Evolutionary conservation across 2,329 filamentous ascomycete genomes (phyloP), one percentile per base, ranked within the genome.

Genomic region (Colletotrichum aenigma): DNA sequence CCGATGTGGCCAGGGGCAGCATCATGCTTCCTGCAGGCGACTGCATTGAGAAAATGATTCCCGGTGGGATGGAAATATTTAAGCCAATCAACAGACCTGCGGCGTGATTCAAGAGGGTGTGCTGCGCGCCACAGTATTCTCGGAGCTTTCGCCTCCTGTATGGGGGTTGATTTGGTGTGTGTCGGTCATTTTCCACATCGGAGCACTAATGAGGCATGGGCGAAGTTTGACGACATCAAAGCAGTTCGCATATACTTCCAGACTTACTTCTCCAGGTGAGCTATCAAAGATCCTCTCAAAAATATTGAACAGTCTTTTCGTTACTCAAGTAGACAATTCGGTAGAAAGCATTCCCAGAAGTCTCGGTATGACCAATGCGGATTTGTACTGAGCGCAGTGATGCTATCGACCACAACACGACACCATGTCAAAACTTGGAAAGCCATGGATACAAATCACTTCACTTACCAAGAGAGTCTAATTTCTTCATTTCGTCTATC

Each of bases 41-140:
- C 64, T 61, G 26, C 52, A 15, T 68, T 34, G n/a, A 61, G 64
- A 21, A 61, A 12, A 48, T 18, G 34, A 61, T 61, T 48, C 48
- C 55, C 70, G 70, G 34, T 24, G 34, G 52, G 34, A 67, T 26
- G 21, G 55, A 26, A 10, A n/a, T 24, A 18, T 8, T 16, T 26
- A 9, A 16, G 8, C 24, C 28, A 26, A 52, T 28, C 60, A 28
- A 4, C 48, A 26, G 8, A 6, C 43, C 13, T 67, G 52, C 64
- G 36, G 70, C 52, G n/a, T 26, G 26, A 48, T 5, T 16, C 4
- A 12, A 24, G 18, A 36, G n/a, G 18, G 48, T 16, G 24, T 30
- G 3, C 26, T 12, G 13, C 16, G 18, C 15, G 24, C 26, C 12
- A 26, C 43, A 38, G 5, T 36, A 30, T 21, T n/a, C 12, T 56